Base-by-base conservation (phyloP, 768 basidiomycete species). In the Rhodocollybia butyracea region DNA sequence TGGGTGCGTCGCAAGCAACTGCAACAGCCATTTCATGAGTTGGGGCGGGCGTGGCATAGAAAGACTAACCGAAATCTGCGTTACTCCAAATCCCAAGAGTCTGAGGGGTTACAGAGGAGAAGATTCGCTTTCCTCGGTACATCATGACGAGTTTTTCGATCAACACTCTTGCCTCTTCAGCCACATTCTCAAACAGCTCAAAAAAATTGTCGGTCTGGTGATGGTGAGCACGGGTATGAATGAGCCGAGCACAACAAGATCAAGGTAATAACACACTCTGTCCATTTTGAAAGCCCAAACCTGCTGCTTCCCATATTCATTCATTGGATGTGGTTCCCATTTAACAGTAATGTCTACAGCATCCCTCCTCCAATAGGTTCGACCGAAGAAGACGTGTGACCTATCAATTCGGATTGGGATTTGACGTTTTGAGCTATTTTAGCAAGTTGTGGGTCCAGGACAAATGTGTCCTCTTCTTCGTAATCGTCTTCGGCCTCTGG, bases 201-300 rank as follows among this genome's bases (percentile, higher is more conserved):
- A 77, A 76, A 63, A 92, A 87, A 31, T 78, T 78, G 55, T 89
- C 85, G 38, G 77, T 77, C 90, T 92, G 56, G n/a, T n/a, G n/a
- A n/a, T n/a, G n/a, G n/a, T 13, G 57, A 38, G 4, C 17, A 29
- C 46, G n/a, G 13, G 55, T 24, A 52, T 6, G 55, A 6, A 17
- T 46, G 21, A n/a, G 30, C 12, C 15, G 22, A 13, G 15, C 7
- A 34, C 12, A 26, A 50, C 24, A 47, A 43, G 51, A 31, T 39
- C 19, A 42, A 55, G 42, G 21, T 21, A 53, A 36, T 24, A n/a
- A 63, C 77, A 26, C 58, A 87, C 89, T 65, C 82, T 76, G 59
- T 78, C 80, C 61, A 88, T 77, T 60, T 73, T 77, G 64, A 86
- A 87, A 2, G 66, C 66, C 78, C 80, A 84, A 5, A 66, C 61